Conservation (phyloP, 2,329 filamentous ascomycete genomes). For the Gremmenia infestans region DNA sequence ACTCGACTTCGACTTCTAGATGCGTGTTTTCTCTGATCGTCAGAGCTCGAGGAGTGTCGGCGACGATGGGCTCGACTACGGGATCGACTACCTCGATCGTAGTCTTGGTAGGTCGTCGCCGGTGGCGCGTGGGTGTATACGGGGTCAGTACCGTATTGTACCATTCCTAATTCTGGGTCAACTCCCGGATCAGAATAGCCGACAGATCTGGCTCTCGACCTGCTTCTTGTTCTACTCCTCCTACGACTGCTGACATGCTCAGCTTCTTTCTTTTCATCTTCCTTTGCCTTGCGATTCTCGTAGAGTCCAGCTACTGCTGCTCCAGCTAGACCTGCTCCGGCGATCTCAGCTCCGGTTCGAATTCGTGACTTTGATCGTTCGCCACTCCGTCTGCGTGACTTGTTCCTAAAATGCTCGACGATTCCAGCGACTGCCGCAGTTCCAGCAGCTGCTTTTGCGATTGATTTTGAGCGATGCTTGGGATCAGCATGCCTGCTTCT, state of each 20-base stretch:
- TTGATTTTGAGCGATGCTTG: constrained; percentile 37
- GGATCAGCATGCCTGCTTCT: constrained; percentile 44
- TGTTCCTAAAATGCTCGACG: constrained; percentile 52
- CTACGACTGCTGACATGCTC: constrained; percentile 30
- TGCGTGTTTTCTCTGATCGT: constrained; percentile 19
- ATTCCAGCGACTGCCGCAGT: constrained; percentile 54
- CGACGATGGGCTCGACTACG: constrained; percentile 18
- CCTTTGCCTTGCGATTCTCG: constrained; percentile 57
- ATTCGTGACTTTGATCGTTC: constrained; percentile 37
- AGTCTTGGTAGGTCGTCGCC: constrained; percentile 27
- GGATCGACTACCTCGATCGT: constrained; percentile 22
- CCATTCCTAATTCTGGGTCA: constrained; percentile 65
- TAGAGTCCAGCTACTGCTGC: constrained; percentile 58
- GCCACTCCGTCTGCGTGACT: constrained; percentile 43
- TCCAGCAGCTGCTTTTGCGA: constrained; percentile 39
- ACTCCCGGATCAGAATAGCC: constrained; percentile 43
- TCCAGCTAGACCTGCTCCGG: constrained; percentile 54
- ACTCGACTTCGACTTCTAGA: constrained; percentile 43
- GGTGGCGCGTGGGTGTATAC: constrained; percentile 37
- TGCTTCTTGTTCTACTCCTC: constrained; percentile 27
- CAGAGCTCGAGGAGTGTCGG: constrained; percentile 23
- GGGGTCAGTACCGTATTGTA: constrained; percentile 60
- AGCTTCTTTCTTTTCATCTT: constrained; percentile 39
- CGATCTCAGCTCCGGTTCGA: constrained; percentile 53
- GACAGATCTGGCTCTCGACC: constrained; percentile 46